Evolutionary conservation across 306 rosid species (phyloP).

Genomic region (Castanea mollissima): DNA sequence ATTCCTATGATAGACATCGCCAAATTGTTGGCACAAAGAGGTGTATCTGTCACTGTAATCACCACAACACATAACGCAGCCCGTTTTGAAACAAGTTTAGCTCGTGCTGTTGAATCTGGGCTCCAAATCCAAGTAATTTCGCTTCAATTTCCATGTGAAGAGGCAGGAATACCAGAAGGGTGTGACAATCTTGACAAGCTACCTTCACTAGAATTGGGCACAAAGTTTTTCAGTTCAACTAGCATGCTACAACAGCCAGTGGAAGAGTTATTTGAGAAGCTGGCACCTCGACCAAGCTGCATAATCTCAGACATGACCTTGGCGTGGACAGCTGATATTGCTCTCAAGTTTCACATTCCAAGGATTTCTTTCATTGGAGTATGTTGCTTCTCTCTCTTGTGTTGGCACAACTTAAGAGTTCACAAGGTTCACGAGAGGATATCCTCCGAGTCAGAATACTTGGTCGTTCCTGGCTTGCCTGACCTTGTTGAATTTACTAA

Average conservation of each 20-base stretch:
- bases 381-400: conserved; percentile 37
- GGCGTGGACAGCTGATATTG: conserved; percentile 49
- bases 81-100: conserved; percentile 10
- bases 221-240: conserved; percentile 28
- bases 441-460: conserved; percentile 15
- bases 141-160: conserved; percentile 31
- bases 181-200: conserved; percentile 46
- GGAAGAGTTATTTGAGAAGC: conserved; percentile 27
- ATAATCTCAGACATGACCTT: conserved; percentile 39
- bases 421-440: neutral
- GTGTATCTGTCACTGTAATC: conserved; percentile 27
- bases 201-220: conserved; percentile 7
- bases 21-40: conserved; percentile 19
- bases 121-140: conserved; percentile 17
- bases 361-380: conserved; percentile 53
- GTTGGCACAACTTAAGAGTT: neutral
- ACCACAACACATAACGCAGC: conserved; percentile 39
- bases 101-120: conserved; percentile 8
- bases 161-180: conserved; percentile 40
- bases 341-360: conserved; percentile 43
- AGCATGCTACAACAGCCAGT: conserved; percentile 17
- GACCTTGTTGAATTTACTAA: conserved; percentile 30
- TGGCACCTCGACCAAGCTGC: conserved; percentile 37
- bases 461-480: conserved; percentile 36
- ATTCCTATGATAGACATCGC: conserved; percentile 47